These are phyloP conservation scores for Knoxia roxburghii DNA, from an alignment of 257 asterid genomes.

Conservation along the genomic window DNA sequence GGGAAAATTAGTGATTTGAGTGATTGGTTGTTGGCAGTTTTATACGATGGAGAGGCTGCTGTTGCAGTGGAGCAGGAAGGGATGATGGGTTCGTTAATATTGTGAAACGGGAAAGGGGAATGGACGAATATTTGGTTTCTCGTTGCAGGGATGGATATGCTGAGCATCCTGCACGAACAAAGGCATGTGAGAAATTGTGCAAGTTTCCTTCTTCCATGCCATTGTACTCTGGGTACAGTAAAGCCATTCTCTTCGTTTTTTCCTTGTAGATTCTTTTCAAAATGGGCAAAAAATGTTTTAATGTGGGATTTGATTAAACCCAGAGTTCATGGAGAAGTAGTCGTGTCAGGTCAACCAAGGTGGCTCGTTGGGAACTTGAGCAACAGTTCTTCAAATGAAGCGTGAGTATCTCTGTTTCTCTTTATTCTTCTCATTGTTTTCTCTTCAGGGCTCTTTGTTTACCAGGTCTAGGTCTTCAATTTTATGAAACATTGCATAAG, in stretches of 20 bases:
- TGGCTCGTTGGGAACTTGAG: slow-evolving; percentile 39
- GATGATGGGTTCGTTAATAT: slow-evolving; percentile 17
- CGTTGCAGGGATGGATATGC: slow-evolving; percentile 50
- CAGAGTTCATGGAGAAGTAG: slow-evolving; percentile 87
- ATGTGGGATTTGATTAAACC: slow-evolving; percentile 1
- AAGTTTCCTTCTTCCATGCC: slow-evolving; percentile 49
- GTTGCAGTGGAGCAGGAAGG: slow-evolving; percentile 66
- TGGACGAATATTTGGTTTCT: slow-evolving; percentile 13
- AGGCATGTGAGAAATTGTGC: slow-evolving; percentile 60
- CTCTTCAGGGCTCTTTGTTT: too few relatives aligned
- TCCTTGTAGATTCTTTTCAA: slow-evolving; percentile 1
- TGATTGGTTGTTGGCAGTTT: slow-evolving; percentile 36
- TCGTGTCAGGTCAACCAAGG: slow-evolving; percentile 53
- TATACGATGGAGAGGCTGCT: slow-evolving; percentile 75
- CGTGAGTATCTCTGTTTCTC: slow-evolving; percentile 16
- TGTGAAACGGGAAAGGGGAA: slow-evolving; percentile 37
- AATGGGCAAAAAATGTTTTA: background rate
- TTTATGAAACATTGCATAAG: too few relatives aligned
- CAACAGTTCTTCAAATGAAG: slow-evolving; percentile 29
- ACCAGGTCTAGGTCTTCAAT: too few relatives aligned
- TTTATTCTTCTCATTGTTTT: too few relatives aligned
- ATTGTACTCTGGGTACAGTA: slow-evolving; percentile 66
- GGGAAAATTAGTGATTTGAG: slow-evolving; percentile 1
- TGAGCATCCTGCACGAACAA: slow-evolving; percentile 44
- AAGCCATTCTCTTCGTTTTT: background rate